phyloP scores from a whole-genome alignment of 2,329 filamentous ascomycete species.

The Pseudogymnoascus sp. region DNA sequence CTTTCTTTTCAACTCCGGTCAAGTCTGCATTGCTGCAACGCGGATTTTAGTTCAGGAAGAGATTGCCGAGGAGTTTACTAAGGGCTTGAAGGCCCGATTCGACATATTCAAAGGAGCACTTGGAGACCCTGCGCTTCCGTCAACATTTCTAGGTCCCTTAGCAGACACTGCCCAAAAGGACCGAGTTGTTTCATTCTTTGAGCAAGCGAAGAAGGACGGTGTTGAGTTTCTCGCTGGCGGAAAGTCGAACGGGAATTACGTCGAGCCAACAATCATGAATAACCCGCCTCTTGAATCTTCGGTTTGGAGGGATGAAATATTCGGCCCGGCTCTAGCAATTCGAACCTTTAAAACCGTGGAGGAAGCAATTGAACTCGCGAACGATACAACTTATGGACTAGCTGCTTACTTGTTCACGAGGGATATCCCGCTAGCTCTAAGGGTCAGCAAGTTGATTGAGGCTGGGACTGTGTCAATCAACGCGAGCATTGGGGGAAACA shows the following conservation, averaged over 20 bases:
- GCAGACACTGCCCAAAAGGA: constrained; percentile 42
- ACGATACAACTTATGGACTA: constrained; percentile 56
- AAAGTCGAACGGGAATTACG: constrained; percentile 58
- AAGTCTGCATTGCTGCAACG: constrained; percentile 60
- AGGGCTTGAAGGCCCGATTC: constrained; percentile 46
- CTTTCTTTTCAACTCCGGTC: constrained; percentile 46
- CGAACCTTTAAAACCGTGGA: constrained; percentile 62
- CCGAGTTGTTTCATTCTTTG: constrained; percentile 58
- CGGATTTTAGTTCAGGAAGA: constrained; percentile 57
- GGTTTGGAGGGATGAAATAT: constrained; percentile 49
- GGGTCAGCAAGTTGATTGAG: constrained; percentile 60
- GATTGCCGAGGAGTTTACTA: constrained; percentile 55
- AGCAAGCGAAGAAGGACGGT: constrained; percentile 57
- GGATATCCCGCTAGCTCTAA: constrained; percentile 58
- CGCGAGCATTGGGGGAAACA: constrained; percentile 39
- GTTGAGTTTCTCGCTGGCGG: constrained; percentile 46
- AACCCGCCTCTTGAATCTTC: constrained; percentile 53
- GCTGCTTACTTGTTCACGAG: constrained; percentile 65
- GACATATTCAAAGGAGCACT: constrained; percentile 54
- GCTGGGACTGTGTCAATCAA: constrained; percentile 66
- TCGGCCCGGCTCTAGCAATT: constrained; percentile 57
- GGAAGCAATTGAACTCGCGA: constrained; percentile 53
- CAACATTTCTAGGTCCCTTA: constrained; percentile 48
- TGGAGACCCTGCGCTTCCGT: constrained; percentile 58
- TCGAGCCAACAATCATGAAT: constrained; percentile 60